phyloP scores from a whole-genome alignment of 1,139 yeast species.

The Yamadazyma atmosphaerica region DNA sequence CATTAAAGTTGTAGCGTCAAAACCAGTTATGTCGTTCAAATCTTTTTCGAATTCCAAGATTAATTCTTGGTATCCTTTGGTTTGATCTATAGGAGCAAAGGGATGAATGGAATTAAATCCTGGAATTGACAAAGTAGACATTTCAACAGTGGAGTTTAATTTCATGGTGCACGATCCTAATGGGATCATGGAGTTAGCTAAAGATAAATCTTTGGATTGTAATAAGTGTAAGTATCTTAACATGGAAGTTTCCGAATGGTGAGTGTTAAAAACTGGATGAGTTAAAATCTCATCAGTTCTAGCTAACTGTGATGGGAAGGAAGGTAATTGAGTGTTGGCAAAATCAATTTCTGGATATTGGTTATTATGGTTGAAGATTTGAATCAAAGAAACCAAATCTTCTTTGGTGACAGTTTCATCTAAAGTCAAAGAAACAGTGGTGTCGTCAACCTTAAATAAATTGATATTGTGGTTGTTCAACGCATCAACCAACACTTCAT shows the following conservation, averaged over 20 bases:
- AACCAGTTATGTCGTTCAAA: constrained; percentile 92
- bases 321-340: constrained; percentile 39
- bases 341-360: constrained; percentile 12
- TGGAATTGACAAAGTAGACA: constrained; percentile 94
- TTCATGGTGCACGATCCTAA: constrained; percentile 98
- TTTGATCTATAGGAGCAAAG: constrained; percentile 86
- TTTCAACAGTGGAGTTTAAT: constrained; percentile 90
- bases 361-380: constrained; percentile 51
- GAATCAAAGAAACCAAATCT: constrained; percentile 60
- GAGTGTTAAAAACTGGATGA: constrained; percentile 78
- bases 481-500: constrained; percentile 58
- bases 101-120: constrained; percentile 90
- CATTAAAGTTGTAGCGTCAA: constrained; percentile 86
- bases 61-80: constrained; percentile 76
- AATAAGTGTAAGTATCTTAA: constrained; percentile 83
- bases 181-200: constrained; percentile 96
- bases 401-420: constrained; percentile 79
- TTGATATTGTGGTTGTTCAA: constrained; percentile 66
- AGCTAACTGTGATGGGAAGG: constrained; percentile 51
- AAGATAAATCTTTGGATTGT: constrained; percentile 85
- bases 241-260: constrained; percentile 95
- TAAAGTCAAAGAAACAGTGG: constrained; percentile 68
- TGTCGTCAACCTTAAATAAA: constrained; percentile 64
- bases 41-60: constrained; percentile 78
- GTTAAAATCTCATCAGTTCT: constrained; percentile 67